Base-by-base conservation (phyloP, 129 eudicot genomes). In the Arctium lappa region DNA sequence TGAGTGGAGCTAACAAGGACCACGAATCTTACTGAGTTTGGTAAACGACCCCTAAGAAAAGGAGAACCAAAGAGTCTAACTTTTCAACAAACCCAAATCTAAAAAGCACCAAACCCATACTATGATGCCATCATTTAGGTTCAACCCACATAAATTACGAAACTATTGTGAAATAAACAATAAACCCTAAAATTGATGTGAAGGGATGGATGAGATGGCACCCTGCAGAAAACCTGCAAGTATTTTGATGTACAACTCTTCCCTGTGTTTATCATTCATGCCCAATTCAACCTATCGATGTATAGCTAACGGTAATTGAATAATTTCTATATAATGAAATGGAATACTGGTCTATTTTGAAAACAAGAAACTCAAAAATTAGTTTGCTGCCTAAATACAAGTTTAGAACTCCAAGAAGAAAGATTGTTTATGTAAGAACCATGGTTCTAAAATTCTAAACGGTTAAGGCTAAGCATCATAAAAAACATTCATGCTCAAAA, bases 211-310 rank as follows among this genome's bases (percentile, higher is more conserved):
- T 79, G 78, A 82, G 30, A 75, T 91, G 85, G 92, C 91, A 86
- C 74, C 91, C 89, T 82, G 79, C 90, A 90, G 94, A 90, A 86
- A 83, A 90, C 94, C 94, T 90, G 87, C 75, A 84, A 82, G 90
- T 86, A 84, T 88, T 84, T 83, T 65, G 72, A 83, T 71, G 10
- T 60, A 72, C 36, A 50, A 16, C 91, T 86, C 94, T 86, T 85
- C 94, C 90, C 94, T 80, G 30, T 74, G 72, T 80, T 50, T 36
- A 9, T 27, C 62, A 83, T 69, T 36, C 78, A 83, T 27, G 78
- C 86, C 86, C 86, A 83, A 7, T 37, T 76, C 34, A 48, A 1
- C 69, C 8, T 8, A 10, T 15, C 15, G 3, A 77, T n/a, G 27
- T 22, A 22, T 22, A 22, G 27, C 27, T 22, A 22, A 22, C 27